Base-by-base conservation (phyloP, 169 alveolate genomes). In the Plasmodium yoelii region DNA sequence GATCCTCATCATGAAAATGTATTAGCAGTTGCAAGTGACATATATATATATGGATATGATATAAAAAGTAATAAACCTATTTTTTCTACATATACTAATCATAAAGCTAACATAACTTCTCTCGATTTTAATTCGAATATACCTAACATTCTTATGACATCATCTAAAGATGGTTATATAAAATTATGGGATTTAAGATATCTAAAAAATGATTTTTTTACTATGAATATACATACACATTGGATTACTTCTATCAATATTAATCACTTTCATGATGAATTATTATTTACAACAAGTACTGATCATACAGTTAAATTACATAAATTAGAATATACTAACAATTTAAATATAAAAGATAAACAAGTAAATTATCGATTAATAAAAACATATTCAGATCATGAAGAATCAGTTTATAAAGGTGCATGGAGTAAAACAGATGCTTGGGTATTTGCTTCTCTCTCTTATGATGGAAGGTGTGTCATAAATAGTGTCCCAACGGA, bases 131-230 rank as follows among this genome's bases (percentile, higher is more conserved):
- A 97, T 73, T 97, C 99, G 4, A 95, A 95, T 65, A 95, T 96
- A 42, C 98, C 98, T 1, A 94, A 95, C 87, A 95, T 96, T 74
- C 39, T 97, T 51, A 95, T 95, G 28, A 93, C 98, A 13, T 93
- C 96, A 34, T 97, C 98, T 13, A 93, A 95, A 86, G 99, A 97
- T 93, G 92, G 93, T 34, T 87, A 88, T 26, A 51, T 95, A 49
- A 93, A 95, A 67, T 92, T 95, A 63, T 97, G 99, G 99, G 99
- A 97, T 88, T 77, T 97, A 13, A 82, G 99, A 92, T 92, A 88
- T 69, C 68, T 28, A 88, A 84, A 24, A 82, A 74, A 53, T 92
- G 93, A 82, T 39, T 93, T 72, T 88, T 92, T 77, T 88, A 91
- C 63, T 77, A 93, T 87, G 88, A 82, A 95, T 70, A 95, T 94